Percentiles rank a stretch among this genome's conserved stretches.
Conservation (phyloP, 2,329 filamentous ascomycete genomes). For the Epichloe festucae region DNA sequence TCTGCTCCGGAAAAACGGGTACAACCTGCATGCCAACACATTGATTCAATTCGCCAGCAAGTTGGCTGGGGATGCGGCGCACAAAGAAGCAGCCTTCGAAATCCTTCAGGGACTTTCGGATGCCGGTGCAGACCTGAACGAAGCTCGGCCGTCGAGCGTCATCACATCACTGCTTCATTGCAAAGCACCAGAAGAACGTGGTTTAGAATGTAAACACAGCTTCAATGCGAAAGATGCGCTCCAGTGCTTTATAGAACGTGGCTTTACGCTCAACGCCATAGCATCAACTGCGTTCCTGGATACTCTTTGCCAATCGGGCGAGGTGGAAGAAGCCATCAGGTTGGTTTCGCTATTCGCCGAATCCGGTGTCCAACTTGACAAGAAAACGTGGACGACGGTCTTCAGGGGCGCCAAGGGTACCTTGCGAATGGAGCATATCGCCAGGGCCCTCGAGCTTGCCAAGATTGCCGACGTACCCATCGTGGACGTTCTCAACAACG, state of each 20-base stretch:
- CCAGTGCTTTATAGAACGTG: conserved; percentile 39
- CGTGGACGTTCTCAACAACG: conserved; percentile 22
- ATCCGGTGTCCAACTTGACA: conserved; percentile 46
- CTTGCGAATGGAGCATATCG: conserved; percentile 40
- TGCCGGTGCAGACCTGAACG: conserved; percentile 31
- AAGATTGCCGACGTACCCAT: conserved; percentile 35
- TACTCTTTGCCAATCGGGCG: conserved; percentile 48
- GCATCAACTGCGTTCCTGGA: conserved; percentile 56
- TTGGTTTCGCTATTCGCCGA: conserved; percentile 21
- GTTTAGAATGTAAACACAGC: conserved; percentile 6
- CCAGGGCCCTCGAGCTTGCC: conserved; percentile 21
- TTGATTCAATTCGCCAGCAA: conserved; percentile 33
- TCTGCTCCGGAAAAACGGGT: conserved; percentile 16
- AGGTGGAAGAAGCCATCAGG: conserved; percentile 22
- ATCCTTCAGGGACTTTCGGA: conserved; percentile 26
- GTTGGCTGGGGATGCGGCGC: conserved; percentile 25
- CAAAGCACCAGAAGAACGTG: conserved; percentile 8
- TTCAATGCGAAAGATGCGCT: conserved; percentile 21
- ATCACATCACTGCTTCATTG: conserved; percentile 46
- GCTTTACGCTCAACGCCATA: conserved; percentile 48
- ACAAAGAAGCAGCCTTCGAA: conserved; percentile 30
- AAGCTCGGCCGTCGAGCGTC: conserved; percentile 33
- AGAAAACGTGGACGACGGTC: conserved; percentile 54
- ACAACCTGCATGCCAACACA: conserved; percentile 28
- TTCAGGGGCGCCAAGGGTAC: conserved; percentile 55